A percentile compares a stretch with the other conserved stretches of the same genome.
Conservation (phyloP, 306 rosid species). For the Cicer bijugum region DNA sequence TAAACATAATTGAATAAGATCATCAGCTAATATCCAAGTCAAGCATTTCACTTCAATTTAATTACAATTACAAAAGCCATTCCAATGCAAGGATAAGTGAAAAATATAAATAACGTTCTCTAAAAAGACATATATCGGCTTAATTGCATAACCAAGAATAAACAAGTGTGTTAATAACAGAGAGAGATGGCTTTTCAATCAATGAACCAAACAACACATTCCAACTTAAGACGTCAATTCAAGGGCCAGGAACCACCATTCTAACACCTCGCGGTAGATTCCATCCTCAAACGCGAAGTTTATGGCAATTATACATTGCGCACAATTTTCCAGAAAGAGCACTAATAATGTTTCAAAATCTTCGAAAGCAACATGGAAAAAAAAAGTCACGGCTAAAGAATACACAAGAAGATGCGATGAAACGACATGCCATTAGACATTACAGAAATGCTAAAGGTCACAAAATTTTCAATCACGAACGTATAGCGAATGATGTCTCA, state of each 20-base stretch:
- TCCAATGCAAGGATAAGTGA: constrained; percentile 23
- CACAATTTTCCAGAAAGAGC: not conserved
- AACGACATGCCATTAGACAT: not conserved
- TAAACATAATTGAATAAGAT: constrained; percentile 24
- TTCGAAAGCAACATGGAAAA: not conserved
- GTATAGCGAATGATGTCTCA: too few species aligned
- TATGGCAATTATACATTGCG: not conserved
- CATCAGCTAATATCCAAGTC: constrained; percentile 17
- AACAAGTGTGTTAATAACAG: not conserved
- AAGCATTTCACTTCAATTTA: constrained; percentile 19
- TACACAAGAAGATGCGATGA: not conserved
- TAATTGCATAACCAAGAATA: not conserved
- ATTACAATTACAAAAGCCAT: constrained; percentile 29
- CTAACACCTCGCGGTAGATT: not conserved
- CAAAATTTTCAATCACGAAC: too few species aligned
- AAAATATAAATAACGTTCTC: constrained; percentile 12
- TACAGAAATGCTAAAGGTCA: too few species aligned
- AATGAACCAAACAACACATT: constrained; percentile 2
- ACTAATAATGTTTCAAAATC: constrained; percentile 30
- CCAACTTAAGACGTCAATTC: constrained; percentile 3
- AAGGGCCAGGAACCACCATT: not conserved
- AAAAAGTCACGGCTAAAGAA: not conserved
- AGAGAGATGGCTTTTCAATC: constrained; percentile 3
- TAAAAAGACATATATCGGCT: not conserved
- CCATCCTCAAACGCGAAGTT: not conserved